A percentile compares a stretch with the other conserved stretches of the same genome.
Conservation (phyloP, 345 rosid genomes). For the Kandelia obovata region DNA sequence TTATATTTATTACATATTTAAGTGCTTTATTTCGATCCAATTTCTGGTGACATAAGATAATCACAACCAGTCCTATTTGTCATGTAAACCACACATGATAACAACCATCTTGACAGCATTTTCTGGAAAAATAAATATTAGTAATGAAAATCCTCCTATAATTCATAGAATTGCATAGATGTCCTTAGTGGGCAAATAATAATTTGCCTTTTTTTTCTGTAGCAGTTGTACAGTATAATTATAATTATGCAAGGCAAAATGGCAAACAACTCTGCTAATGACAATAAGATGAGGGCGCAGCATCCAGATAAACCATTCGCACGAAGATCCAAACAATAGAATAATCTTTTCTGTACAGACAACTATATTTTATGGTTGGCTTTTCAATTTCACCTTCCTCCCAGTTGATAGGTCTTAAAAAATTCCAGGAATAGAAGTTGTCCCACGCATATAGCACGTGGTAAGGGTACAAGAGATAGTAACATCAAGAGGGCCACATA, state of each 20-base stretch:
- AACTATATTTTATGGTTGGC: background rate
- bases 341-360: background rate
- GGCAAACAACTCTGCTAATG: background rate
- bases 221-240: too few relatives aligned
- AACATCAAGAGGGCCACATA: slow-evolving; percentile 3
- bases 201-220: too few relatives aligned
- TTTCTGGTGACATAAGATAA: too few relatives aligned
- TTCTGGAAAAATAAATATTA: too few relatives aligned
- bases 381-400: background rate
- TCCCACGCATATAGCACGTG: slow-evolving; percentile 15
- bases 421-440: background rate
- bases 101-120: too few relatives aligned
- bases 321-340: slow-evolving; percentile 1
- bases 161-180: too few relatives aligned
- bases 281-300: background rate
- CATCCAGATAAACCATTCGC: background rate
- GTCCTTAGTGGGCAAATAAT: too few relatives aligned
- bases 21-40: too few relatives aligned
- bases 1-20: too few relatives aligned
- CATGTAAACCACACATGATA: too few relatives aligned
- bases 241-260: background rate
- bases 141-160: too few relatives aligned
- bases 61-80: too few relatives aligned
- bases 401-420: background rate
- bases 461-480: background rate